Evolutionary conservation across 192 early-diverging fungal genomes (phyloP).

Genomic region (Backusella mclennaniae): DNA sequence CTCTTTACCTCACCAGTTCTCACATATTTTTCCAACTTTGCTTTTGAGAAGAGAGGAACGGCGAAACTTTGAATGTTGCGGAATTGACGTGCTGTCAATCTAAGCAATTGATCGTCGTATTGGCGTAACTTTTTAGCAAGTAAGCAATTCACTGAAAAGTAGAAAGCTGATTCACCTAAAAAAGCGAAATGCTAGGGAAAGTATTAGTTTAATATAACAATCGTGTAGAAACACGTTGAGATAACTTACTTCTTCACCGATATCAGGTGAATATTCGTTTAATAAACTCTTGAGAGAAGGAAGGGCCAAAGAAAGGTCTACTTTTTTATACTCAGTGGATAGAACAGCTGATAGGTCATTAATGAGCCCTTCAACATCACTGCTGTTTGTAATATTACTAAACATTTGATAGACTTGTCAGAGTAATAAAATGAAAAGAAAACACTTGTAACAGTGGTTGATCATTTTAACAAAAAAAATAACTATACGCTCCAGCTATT

Average conservation of each 20-base stretch:
- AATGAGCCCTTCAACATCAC: background rate
- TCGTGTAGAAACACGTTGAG: background rate
- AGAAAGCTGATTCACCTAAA: constrained; percentile 2
- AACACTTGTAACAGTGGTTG: background rate
- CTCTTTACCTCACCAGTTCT: background rate
- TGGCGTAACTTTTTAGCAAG: background rate
- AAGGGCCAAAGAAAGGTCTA: background rate
- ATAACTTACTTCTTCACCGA: background rate
- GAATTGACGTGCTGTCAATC: constrained; percentile 1
- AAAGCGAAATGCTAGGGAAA: background rate
- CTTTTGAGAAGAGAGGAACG: background rate
- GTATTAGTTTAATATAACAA: background rate
- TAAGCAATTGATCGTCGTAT: background rate
- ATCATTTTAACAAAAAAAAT: background rate
- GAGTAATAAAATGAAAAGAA: background rate
- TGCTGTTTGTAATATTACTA: background rate
- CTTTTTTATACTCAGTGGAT: background rate
- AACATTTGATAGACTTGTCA: background rate
- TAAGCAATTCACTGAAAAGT: background rate
- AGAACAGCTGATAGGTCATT: background rate
- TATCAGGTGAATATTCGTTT: background rate
- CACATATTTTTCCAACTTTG: background rate
- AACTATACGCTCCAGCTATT: background rate
- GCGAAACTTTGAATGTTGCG: background rate
- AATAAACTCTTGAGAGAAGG: background rate